A percentile compares a stretch with the other conserved stretches of the same genome.
Evolutionary conservation across 1,284 basidiomycete species (phyloP).

Genomic region (Trametes versicolor): DNA sequence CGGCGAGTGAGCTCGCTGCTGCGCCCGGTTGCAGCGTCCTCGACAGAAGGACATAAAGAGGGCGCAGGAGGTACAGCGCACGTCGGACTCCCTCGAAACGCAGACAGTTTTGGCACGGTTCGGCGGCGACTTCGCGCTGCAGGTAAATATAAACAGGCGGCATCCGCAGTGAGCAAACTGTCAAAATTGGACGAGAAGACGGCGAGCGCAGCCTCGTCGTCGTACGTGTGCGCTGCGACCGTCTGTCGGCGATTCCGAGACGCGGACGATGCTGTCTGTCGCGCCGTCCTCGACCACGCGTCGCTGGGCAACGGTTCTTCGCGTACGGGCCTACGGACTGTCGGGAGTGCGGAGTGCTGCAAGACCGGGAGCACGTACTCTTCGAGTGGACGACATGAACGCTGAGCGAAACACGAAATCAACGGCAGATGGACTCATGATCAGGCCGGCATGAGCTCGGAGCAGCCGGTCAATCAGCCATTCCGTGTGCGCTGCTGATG

Average conservation of each 20-base stretch:
- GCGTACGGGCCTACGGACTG: neutral
- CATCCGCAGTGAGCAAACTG: neutral
- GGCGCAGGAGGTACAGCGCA: neutral
- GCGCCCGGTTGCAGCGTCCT: neutral
- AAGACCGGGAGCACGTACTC: too few relatives aligned
- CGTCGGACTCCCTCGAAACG: neutral
- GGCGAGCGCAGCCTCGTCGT: neutral
- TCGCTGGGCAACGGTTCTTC: too few relatives aligned
- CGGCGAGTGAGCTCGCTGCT: neutral
- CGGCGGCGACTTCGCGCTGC: neutral
- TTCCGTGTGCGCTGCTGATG: neutral
- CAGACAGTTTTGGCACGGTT: neutral
- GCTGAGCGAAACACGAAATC: slow-evolving; percentile 2
- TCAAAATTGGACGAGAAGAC: neutral
- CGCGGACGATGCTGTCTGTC: neutral
- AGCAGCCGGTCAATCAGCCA: slow-evolving; percentile 1
- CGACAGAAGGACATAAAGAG: neutral
- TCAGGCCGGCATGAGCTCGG: slow-evolving; percentile 3
- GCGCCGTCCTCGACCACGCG: too few relatives aligned
- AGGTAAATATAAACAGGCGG: neutral
- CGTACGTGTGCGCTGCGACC: neutral
- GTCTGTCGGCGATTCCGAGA: neutral
- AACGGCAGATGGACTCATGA: slow-evolving; percentile 9
- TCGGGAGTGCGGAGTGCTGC: neutral
- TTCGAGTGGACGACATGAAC: too few relatives aligned